phyloP scores from a whole-genome alignment of 768 basidiomycete species.

The Suillus americanus region DNA sequence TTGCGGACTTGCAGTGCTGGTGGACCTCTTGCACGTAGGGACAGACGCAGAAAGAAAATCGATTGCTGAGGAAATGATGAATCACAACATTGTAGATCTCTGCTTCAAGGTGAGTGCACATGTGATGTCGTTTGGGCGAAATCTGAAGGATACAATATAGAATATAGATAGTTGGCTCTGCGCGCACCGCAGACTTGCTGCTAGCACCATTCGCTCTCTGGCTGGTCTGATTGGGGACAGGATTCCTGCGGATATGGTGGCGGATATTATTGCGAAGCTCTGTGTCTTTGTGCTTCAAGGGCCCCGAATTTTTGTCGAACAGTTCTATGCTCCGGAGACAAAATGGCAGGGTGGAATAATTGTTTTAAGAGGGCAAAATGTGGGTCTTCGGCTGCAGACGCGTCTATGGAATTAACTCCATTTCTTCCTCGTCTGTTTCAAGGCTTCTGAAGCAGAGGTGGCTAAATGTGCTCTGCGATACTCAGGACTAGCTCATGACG shows the following conservation, averaged over 20 bases:
- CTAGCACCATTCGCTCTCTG: conserved; percentile 20
- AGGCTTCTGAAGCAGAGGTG: conserved; percentile 4
- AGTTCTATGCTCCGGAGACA: conserved; percentile 17
- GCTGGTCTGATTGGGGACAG: conserved; percentile 21
- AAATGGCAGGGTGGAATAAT: conserved; percentile 10
- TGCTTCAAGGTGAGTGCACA: conserved; percentile 20
- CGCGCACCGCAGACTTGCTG: conserved; percentile 21
- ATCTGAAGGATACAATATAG: conserved; percentile 5
- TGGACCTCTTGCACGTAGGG: conserved; percentile 5
- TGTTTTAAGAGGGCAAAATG: conserved; percentile 7
- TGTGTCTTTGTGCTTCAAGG: conserved; percentile 26
- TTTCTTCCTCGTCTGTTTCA: neutral
- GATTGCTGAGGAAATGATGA: conserved; percentile 17
- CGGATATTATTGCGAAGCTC: conserved; percentile 24
- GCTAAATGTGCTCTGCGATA: conserved; percentile 27
- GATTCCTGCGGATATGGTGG: conserved; percentile 17
- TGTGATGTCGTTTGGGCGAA: neutral
- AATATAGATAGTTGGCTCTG: conserved; percentile 20
- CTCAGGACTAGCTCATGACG: conserved; percentile 25
- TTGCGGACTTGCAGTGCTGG: conserved; percentile 2
- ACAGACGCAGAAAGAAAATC: neutral
- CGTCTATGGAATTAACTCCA: neutral
- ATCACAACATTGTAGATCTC: conserved; percentile 20
- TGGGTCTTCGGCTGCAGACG: neutral
- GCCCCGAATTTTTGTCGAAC: conserved; percentile 20